Evolutionary conservation across 306 rosid species (phyloP).

Genomic region (Abrus precatorius): DNA sequence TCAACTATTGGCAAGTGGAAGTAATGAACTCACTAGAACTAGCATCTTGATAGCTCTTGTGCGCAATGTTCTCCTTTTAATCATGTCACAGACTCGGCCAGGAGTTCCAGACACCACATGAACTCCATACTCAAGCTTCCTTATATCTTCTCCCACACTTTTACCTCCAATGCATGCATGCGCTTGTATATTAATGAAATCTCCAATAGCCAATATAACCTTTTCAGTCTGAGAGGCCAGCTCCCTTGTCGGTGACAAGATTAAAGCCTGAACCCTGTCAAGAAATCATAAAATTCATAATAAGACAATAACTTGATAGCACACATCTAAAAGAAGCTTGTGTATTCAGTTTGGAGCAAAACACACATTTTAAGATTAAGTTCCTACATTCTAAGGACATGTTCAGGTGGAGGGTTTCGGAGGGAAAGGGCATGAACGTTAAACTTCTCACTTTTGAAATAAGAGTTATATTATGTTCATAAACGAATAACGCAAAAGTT

Average conservation of each 20-base stretch:
- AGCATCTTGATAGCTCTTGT: slow-evolving; percentile 90
- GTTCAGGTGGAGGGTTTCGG: neutral
- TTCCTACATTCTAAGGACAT: neutral
- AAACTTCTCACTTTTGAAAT: neutral
- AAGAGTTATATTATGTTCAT: neutral
- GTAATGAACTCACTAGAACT: slow-evolving; percentile 69
- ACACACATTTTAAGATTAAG: slow-evolving; percentile 5
- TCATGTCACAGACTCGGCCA: slow-evolving; percentile 98
- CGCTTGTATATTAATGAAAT: slow-evolving; percentile 88
- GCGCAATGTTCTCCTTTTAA: slow-evolving; percentile 93
- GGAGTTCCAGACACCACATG: slow-evolving; percentile 99
- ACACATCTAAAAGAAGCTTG: neutral
- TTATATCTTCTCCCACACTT: slow-evolving; percentile 94
- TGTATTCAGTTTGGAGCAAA: neutral
- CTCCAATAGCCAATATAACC: slow-evolving; percentile 91
- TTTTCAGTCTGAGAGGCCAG: slow-evolving; percentile 95
- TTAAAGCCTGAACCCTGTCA: slow-evolving; percentile 86
- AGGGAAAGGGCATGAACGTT: neutral
- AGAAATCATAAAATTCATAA: neutral
- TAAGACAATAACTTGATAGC: neutral
- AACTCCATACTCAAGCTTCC: slow-evolving; percentile 96
- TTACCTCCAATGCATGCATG: slow-evolving; percentile 96
- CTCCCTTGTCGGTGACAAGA: slow-evolving; percentile 96
- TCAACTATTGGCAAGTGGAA: neutral
- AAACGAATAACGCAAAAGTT: neutral